Conservation (phyloP, 106 monocot species). For the Dendrobium huoshanense region DNA sequence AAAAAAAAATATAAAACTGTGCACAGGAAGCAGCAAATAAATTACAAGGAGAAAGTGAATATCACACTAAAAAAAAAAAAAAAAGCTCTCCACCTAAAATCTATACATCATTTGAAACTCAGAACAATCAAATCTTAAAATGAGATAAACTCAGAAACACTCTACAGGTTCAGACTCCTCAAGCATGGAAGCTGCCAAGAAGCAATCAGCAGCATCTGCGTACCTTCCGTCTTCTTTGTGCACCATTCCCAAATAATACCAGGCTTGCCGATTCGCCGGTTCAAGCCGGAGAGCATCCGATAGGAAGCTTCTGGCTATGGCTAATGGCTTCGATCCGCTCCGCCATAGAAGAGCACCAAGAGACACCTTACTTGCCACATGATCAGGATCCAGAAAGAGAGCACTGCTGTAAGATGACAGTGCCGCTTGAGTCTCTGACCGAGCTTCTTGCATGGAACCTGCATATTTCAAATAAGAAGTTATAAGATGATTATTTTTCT, state of each 20-base stretch:
- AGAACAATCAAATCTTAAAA: too few relatives aligned
- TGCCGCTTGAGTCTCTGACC: constrained; percentile 2
- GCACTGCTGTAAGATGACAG: background rate
- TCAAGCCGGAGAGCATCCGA: constrained; percentile 8
- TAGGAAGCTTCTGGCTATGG: background rate
- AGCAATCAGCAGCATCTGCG: constrained; percentile 9
- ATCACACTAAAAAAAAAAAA: too few relatives aligned
- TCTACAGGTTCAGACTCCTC: constrained; percentile 6
- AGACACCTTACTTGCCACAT: constrained; percentile 3
- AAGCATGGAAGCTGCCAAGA: constrained; percentile 9
- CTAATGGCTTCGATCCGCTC: background rate
- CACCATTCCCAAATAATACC: constrained; percentile 6
- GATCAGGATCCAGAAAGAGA: constrained; percentile 1
- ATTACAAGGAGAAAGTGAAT: too few relatives aligned
- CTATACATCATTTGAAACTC: too few relatives aligned
- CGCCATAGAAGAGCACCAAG: constrained; percentile 6
- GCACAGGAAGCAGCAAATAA: too few relatives aligned
- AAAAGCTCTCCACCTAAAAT: too few relatives aligned
- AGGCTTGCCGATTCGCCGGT: background rate
- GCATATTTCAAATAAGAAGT: background rate
- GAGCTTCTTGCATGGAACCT: constrained; percentile 12
- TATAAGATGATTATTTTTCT: too few relatives aligned
- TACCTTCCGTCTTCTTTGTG: constrained; percentile 9
- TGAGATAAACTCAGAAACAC: background rate
- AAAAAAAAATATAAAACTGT: too few relatives aligned